These are phyloP conservation scores for Ramularia collo-cygni DNA, from an alignment of 2,329 filamentous ascomycete genomes.

Conservation along the genomic window DNA sequence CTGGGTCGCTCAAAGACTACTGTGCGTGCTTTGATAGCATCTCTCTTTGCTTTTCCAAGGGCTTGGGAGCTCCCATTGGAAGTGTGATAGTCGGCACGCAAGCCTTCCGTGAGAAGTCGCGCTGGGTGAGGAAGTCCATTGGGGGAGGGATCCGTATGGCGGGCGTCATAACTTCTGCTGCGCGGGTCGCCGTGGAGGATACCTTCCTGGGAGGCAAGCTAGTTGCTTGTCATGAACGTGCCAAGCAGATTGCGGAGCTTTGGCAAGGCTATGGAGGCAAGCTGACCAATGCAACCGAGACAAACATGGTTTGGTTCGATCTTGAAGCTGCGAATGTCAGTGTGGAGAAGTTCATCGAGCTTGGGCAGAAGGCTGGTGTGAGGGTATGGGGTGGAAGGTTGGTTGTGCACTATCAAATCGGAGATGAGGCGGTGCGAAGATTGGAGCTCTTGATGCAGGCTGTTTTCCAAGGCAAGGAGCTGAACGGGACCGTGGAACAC, in stretches of 20 bases:
- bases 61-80: slow-evolving; percentile 73
- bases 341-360: slow-evolving; percentile 46
- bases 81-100: slow-evolving; percentile 60
- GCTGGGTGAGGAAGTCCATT: slow-evolving; percentile 74
- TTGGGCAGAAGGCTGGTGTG: slow-evolving; percentile 53
- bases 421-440: slow-evolving; percentile 53
- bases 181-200: slow-evolving; percentile 69
- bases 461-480: slow-evolving; percentile 26
- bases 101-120: slow-evolving; percentile 56
- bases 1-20: slow-evolving; percentile 60
- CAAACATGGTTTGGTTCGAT: slow-evolving; percentile 90
- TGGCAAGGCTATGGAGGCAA: slow-evolving; percentile 67
- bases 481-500: slow-evolving; percentile 19
- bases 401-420: slow-evolving; percentile 68
- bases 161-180: slow-evolving; percentile 68
- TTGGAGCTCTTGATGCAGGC: slow-evolving; percentile 50
- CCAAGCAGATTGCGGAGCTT: slow-evolving; percentile 54
- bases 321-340: slow-evolving; percentile 54
- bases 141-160: slow-evolving; percentile 73
- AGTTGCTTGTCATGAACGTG: slow-evolving; percentile 53
- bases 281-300: slow-evolving; percentile 64
- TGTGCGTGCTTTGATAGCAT: slow-evolving; percentile 65
- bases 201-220: slow-evolving; percentile 66
- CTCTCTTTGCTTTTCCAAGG: slow-evolving; percentile 74
- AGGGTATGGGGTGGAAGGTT: slow-evolving; percentile 51